phyloP scores from a whole-genome alignment of 176 grass and related monocot genomes.

The Leersia perrieri region DNA sequence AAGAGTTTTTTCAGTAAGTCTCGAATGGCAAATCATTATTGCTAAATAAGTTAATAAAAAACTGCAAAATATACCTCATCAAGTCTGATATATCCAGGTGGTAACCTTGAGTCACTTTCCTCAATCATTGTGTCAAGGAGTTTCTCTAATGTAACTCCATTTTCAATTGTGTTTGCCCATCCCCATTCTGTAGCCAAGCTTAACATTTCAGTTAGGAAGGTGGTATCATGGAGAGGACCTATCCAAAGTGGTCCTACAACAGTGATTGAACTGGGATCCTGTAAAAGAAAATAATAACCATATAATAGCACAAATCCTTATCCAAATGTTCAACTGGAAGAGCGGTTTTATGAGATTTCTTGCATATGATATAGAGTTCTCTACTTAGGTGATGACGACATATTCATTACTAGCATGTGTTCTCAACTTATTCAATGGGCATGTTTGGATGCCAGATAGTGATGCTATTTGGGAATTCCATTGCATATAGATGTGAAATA shows the following conservation, averaged over 20 bases:
- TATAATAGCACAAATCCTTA: background rate
- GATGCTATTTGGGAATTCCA: background rate
- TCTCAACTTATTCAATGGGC: background rate
- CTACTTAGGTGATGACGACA: background rate
- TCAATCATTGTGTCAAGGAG: constrained; percentile 84
- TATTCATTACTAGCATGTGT: background rate
- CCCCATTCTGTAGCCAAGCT: constrained; percentile 67
- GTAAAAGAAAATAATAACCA: constrained; percentile 25
- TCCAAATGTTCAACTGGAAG: background rate
- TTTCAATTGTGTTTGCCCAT: constrained; percentile 61
- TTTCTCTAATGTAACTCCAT: constrained; percentile 60
- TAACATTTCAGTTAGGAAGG: constrained; percentile 73
- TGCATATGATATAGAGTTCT: background rate
- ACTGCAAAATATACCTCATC: constrained; percentile 61
- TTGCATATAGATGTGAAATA: background rate
- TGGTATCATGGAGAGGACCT: constrained; percentile 74
- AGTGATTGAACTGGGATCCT: constrained; percentile 50
- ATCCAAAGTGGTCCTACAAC: constrained; percentile 87
- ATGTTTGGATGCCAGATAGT: background rate
- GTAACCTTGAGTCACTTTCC: constrained; percentile 67
- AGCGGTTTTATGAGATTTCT: background rate
- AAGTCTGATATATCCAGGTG: constrained; percentile 90
- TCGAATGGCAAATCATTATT: background rate
- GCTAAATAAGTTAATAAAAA: background rate
- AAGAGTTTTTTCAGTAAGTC: background rate